Evolutionary conservation across 768 basidiomycete genomes (phyloP), one percentile per base, ranked within the genome.

Genomic region (Calvatia gigantea): DNA sequence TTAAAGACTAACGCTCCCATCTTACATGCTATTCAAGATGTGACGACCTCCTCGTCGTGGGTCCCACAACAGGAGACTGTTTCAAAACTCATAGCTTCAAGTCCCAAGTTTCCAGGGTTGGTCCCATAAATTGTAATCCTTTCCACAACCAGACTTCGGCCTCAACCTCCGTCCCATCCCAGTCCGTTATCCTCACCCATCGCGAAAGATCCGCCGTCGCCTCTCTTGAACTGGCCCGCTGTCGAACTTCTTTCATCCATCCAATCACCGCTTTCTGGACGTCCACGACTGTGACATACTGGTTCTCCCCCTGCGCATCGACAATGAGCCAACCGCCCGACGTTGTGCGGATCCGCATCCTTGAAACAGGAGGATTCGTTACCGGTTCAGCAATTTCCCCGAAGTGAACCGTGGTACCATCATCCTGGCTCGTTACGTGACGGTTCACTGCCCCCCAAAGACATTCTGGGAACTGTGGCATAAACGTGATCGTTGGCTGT

Each of bases 401-500:
- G 29, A 54, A 54, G 33, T 45, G 23, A 4, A 54, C 25, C 38
- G 32, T 11, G 11, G 17, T 27, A 2, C 14, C 5, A 27, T 15
- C 14, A 12, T 54, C 23, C 15, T 23, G 1, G 6, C 6, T 7
- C 15, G 14, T 15, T 31, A 45, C 32, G 25, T 37, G 2, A 37
- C 8, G 12, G 3, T 21, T 19, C 2, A 54, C 35, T 11, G 42
- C 52, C 0, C 43, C 52, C 52, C 52, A 46, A n/a, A 45, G 32
- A 21, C 46, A 37, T n/a, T 17, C 52, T 44, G 52, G 43, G 33
- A 12, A n/a, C 43, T 35, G 42, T 17, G 52, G 43, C 31, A 37
- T 46, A 11, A 41, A 54, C 19, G 52, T 54, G 52, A 46, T 35
- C 6, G 52, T 27, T 23, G 52, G 52, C 42, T 37, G 23, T 25